Percentiles rank a stretch among this genome's conserved stretches.
These are phyloP conservation scores for Neurospora discreta DNA, from an alignment of 495 filamentous ascomycete genomes.

Conservation along the genomic window DNA sequence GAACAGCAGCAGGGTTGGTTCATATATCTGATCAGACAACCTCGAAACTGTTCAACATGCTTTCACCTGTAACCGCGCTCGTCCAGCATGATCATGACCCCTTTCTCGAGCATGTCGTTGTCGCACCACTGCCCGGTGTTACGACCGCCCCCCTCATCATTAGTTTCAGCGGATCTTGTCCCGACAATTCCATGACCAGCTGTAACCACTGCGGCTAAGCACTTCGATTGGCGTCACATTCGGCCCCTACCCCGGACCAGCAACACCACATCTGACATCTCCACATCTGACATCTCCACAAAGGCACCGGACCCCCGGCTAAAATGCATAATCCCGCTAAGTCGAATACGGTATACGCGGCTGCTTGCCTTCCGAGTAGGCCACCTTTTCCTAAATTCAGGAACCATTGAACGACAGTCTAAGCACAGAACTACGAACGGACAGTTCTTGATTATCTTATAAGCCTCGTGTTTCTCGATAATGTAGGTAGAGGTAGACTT, in stretches of 20 bases:
- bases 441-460: background rate
- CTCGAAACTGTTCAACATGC: background rate
- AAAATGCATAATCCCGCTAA: slow-evolving; percentile 11
- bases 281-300: background rate
- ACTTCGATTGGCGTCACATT: background rate
- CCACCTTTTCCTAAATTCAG: slow-evolving; percentile 17
- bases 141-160: background rate
- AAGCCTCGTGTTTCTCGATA: background rate
- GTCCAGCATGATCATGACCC: background rate
- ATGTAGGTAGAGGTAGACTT: background rate
- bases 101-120: background rate
- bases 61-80: background rate
- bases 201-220: background rate
- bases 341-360: slow-evolving; percentile 19
- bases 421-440: background rate
- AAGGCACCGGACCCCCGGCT: background rate
- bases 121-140: background rate
- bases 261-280: background rate
- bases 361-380: slow-evolving; percentile 23
- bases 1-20: background rate
- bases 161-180: background rate
- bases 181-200: background rate
- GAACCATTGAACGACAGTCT: background rate
- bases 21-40: background rate
- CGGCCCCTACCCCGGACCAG: background rate